A percentile compares a stretch with the other conserved stretches of the same genome.
Evolutionary conservation across 139 green algal genomes (phyloP).

Genomic region (Nannochloris sp.): DNA sequence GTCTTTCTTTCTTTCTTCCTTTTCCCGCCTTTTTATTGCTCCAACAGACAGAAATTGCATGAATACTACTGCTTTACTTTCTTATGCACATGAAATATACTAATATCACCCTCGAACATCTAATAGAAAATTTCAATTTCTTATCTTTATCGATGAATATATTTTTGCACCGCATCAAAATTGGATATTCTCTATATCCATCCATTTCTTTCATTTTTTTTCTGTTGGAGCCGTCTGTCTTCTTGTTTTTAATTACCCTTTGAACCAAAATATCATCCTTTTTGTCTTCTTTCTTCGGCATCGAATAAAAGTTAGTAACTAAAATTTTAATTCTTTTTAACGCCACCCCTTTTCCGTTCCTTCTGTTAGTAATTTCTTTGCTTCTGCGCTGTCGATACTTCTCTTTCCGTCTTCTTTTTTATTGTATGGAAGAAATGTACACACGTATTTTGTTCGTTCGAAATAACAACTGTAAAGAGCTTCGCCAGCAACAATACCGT

Average conservation of each 20-base stretch:
- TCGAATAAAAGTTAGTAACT: too few relatives aligned
- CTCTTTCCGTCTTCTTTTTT: background rate
- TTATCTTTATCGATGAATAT: too few relatives aligned
- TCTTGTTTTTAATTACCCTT: background rate
- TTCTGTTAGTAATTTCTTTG: background rate
- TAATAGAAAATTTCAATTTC: too few relatives aligned
- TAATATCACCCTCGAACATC: too few relatives aligned
- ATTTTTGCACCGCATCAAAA: too few relatives aligned
- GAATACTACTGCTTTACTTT: too few relatives aligned
- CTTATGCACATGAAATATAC: too few relatives aligned
- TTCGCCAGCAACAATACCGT: too few relatives aligned
- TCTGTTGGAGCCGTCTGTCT: background rate
- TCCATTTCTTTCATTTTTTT: background rate
- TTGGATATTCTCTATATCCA: background rate
- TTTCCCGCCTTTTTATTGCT: background rate
- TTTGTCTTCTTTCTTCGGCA: background rate
- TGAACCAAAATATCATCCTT: background rate
- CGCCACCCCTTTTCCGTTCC: background rate
- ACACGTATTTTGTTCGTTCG: too few relatives aligned
- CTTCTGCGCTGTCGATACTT: background rate
- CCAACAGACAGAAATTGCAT: too few relatives aligned
- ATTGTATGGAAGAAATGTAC: background rate
- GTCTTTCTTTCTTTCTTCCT: background rate
- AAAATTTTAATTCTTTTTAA: background rate
- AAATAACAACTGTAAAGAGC: too few relatives aligned